Evolutionary conservation across 2,329 filamentous ascomycete species (phyloP), one percentile per base, ranked within the genome.

Genomic region (Setomelanomma holmii): DNA sequence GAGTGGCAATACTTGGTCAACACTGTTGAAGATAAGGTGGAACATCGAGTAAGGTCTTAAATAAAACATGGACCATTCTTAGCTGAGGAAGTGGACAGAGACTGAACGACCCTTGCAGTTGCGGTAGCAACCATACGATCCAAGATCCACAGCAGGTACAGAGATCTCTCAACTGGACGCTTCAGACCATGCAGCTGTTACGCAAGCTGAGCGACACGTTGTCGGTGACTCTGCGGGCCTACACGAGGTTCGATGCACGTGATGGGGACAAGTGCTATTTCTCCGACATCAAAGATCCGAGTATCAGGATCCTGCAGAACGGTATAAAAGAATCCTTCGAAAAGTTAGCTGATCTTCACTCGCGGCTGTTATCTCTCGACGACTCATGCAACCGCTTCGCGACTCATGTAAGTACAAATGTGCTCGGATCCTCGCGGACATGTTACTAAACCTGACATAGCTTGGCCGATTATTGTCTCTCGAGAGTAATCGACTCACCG

Each of bases 211-310:
- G 41, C 21, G 45, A 55, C 2, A 3, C 19, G 1, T 23, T 58
- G 3, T 55, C 53, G 2, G 30, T 19, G 3, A 57, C 52, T 2
- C 34, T 52, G 5, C 17, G 40, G 23, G 43, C 45, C 2, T 46
- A 46, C 24, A 40, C 27, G 5, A 12, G 35, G 17, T 61, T 60
- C 21, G n/a, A n/a, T 16, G 35, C 22, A 30, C 24, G 35, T 16
- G 21, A n/a, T n/a, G 58, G 58, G 5, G 58, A 56, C 23, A 39
- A 12, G 1, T 21, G 35, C 22, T 65, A 61, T 33, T 63, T 65
- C 35, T 41, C 36, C 1, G 51, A 59, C 10, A 46, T 62, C 7
- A 12, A 22, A 6, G 24, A 27, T 27, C 24, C 24, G 12, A 27
- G 12, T 6, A 12, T 12, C 6, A 6, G 6, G 6, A 12, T 12